Evolutionary conservation across 345 rosid genomes (phyloP), one percentile per base, ranked within the genome.

Genomic region (Crucihimalaya himalaica): DNA sequence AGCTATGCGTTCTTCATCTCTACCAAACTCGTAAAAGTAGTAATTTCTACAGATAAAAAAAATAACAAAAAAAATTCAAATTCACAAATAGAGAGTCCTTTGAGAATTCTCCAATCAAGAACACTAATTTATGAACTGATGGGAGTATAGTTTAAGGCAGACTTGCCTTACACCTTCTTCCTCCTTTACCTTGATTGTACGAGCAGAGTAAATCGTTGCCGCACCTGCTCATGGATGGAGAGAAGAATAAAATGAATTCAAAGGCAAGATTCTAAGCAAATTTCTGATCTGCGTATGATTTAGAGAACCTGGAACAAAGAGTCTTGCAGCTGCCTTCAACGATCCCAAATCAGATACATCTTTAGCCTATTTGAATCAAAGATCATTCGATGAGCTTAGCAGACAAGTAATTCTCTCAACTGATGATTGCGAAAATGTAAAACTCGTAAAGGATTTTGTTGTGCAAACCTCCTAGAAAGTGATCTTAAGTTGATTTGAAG

Each of bases 111-210:
- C 61, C 27, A 47, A 6, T 48, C 25, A 28, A 53, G 25, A 62
- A 45, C 45, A 68, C 5, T 27, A 19, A 62, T 32, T 19, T 12
- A 12, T 4, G 7, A 31, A 55, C 23, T 19, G 14, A 60, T 50
- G 35, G 12, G 46, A 68, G 42, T 20, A 28, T 15, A 10, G 37
- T 58, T 58, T 0, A 11, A 66, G 37, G 56, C 5, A 59, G 59
- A 74, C 85, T 85, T 79, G 86, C 98, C 86, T 85, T 63, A 77
- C 86, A 77, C 87, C 89, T 79, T 88, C 97, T 13, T 87, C 98
- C 79, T 89, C 98, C 77, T 91, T 94, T 68, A 94, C 89, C 83
- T 87, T 94, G 75, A 94, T 83, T 28, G 91, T 88, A 67, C 93
- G 87, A 59, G 96, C 98, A 82, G 91, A 71, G 64, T 80, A 91